Base-by-base conservation (phyloP, 306 rosid species). In the Pyrus bretschneideri region DNA sequence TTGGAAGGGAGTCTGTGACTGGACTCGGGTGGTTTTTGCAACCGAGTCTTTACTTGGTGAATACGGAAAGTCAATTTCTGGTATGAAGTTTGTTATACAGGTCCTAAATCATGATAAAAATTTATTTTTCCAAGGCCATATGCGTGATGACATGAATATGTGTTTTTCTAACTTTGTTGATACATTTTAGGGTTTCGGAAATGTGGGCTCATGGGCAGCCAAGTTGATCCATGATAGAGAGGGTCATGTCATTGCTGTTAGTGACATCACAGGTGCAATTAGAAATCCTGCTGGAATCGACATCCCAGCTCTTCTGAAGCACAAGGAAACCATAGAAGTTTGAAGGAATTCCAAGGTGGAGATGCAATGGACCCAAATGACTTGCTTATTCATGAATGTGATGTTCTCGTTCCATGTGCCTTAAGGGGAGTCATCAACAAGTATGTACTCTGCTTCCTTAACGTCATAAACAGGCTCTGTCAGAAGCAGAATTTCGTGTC, bases 131-230 rank as follows among this genome's bases (percentile, higher is more conserved):
- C 58, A 7, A 7, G 61, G 6, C 22, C 6, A 23, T 59, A 42
- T 4, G 23, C 3, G 2, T 0, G 21, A 54, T 14, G 25, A 67
- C 31, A 40, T 31, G 31, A 72, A 44, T 22, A 55, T 52, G 22
- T 49, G 17, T 40, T 67, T 4, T 18, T 78, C 29, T 49, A 30
- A 51, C 35, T 57, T 55, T 49, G 6, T 44, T 44, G 15, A 64
- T 42, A 31, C 46, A 40, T 78, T 84, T 9, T 59, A 90, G 96
- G 96, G 93, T 55, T 88, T 90, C 67, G 89, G 94, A 69, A 89
- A 87, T 59, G 91, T 89, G 67, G 97, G 97, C 33, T 86, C 93
- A 0, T 91, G 93, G 91, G 93, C 94, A 46, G 90, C 93, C 49
- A 89, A 79, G 80, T 80, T 86, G 31, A 66, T 91, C 63, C 82